A percentile compares a stretch with the other conserved stretches of the same genome.
Conservation (phyloP, 1,284 basidiomycete species). For the Cryptococcus hybrid region DNA sequence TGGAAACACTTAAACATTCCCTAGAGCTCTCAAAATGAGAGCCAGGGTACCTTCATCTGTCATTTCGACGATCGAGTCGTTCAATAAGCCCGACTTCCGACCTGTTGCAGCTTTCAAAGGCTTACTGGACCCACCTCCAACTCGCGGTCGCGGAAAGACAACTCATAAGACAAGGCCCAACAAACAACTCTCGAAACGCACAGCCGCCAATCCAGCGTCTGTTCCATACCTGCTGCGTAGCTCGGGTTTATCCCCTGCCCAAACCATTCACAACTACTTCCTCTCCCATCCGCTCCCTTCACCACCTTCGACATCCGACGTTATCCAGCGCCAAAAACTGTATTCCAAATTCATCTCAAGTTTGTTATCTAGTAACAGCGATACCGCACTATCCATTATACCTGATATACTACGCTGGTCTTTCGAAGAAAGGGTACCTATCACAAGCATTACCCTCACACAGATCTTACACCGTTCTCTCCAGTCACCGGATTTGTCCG, state of each 20-base stretch:
- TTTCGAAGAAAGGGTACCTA: slow-evolving; percentile 14
- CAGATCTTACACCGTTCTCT: slow-evolving; percentile 8
- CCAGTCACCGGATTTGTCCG: background rate
- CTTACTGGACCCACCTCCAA: background rate
- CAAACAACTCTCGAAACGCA: background rate
- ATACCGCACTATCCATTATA: slow-evolving; percentile 1
- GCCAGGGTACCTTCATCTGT: slow-evolving; percentile 11
- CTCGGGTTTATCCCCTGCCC: background rate
- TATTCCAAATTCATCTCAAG: slow-evolving; percentile 12
- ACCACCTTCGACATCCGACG: background rate
- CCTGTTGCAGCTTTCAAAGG: slow-evolving; percentile 7
- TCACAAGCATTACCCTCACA: slow-evolving; percentile 12
- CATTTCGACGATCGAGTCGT: slow-evolving; percentile 13
- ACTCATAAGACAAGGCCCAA: no score
- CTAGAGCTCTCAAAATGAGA: slow-evolving; percentile 2
- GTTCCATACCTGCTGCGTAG: slow-evolving; percentile 1
- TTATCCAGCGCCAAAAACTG: slow-evolving; percentile 3
- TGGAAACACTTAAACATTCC: no score
- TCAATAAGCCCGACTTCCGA: slow-evolving; percentile 7
- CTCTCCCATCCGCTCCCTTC: slow-evolving; percentile 1
- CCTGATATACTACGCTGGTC: slow-evolving; percentile 10
- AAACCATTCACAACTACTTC: slow-evolving; percentile 7
- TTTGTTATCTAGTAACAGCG: slow-evolving; percentile 15
- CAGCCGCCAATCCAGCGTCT: background rate
- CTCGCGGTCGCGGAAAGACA: background rate